A percentile compares a stretch with the other conserved stretches of the same genome.
phyloP scores from a whole-genome alignment of 805 yeast genomes.

The Torulaspora franciscae region DNA sequence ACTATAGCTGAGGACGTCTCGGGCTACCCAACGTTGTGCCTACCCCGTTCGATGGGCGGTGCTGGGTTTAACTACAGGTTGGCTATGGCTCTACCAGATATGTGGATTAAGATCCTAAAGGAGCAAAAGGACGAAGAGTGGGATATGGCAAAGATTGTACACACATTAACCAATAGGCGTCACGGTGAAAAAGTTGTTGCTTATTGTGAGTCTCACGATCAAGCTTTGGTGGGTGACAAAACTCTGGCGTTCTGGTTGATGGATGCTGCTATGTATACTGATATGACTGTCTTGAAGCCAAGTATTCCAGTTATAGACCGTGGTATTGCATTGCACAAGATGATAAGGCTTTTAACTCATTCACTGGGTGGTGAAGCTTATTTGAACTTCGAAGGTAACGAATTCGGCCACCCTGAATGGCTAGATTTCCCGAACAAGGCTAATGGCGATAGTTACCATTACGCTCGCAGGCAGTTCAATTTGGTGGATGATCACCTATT shows the following conservation, averaged over 20 bases:
- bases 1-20: slow-evolving; percentile 95
- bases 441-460: slow-evolving; percentile 81
- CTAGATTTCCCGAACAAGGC: slow-evolving; percentile 92
- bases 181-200: slow-evolving; percentile 84
- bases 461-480: slow-evolving; percentile 93
- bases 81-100: slow-evolving; percentile 97
- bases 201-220: slow-evolving; percentile 94
- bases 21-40: slow-evolving; percentile 93
- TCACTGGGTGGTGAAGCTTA: slow-evolving; percentile 96
- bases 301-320: slow-evolving; percentile 77
- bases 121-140: slow-evolving; percentile 83
- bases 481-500: slow-evolving; percentile 73
- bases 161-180: slow-evolving; percentile 82
- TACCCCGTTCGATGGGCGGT: slow-evolving; percentile 72
- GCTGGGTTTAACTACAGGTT: slow-evolving; percentile 89
- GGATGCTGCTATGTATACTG: slow-evolving; percentile 98
- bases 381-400: slow-evolving; percentile 94
- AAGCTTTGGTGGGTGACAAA: slow-evolving; percentile 95
- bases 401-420: slow-evolving; percentile 99
- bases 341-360: slow-evolving; percentile 84
- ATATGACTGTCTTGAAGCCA: slow-evolving; percentile 76
- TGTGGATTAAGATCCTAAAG: slow-evolving; percentile 95
- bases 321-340: slow-evolving; percentile 84
- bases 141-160: slow-evolving; percentile 78
- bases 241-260: slow-evolving; percentile 95